These are phyloP conservation scores for Nakazawaea holstii DNA, from an alignment of 805 yeast species.

Conservation along the genomic window DNA sequence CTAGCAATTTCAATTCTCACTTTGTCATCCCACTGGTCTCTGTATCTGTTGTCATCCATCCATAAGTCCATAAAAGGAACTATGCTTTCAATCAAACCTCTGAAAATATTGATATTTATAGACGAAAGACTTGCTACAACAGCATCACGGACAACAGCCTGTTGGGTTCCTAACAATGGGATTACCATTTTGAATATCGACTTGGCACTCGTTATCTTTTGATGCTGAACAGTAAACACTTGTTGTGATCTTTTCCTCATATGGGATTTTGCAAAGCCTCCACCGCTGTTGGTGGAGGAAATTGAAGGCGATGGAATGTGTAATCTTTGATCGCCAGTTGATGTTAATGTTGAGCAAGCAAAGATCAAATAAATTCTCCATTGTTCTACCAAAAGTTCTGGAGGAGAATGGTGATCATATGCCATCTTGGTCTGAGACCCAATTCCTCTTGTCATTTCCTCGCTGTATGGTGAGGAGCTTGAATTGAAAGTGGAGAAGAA, in stretches of 20 bases:
- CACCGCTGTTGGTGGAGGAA: constrained; percentile 21
- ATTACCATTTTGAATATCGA: constrained; percentile 83
- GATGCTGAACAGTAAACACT: constrained; percentile 77
- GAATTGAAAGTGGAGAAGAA: constrained; percentile 3
- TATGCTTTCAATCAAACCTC: constrained; percentile 71
- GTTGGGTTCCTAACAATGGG: constrained; percentile 71
- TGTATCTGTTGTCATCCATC: constrained; percentile 39
- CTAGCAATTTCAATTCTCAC: constrained; percentile 76
- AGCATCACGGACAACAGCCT: constrained; percentile 72
- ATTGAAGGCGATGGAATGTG: constrained; percentile 42
- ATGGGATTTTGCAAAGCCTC: constrained; percentile 50
- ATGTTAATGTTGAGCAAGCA: constrained; percentile 86
- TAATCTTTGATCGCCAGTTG: constrained; percentile 80
- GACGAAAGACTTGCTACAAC: constrained; percentile 86
- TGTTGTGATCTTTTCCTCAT: constrained; percentile 76
- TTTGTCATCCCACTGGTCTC: constrained; percentile 29
- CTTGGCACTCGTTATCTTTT: constrained; percentile 87
- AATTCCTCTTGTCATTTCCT: neutral
- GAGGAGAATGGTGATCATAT: constrained; percentile 35
- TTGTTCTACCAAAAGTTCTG: constrained; percentile 73
- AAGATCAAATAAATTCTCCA: constrained; percentile 81
- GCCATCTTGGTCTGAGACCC: constrained; percentile 1
- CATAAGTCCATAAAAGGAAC: constrained; percentile 55
- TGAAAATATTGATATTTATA: constrained; percentile 83
- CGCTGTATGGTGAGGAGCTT: neutral